Conservation (phyloP, 768 basidiomycete species). For the Sarcodon aspratus region DNA sequence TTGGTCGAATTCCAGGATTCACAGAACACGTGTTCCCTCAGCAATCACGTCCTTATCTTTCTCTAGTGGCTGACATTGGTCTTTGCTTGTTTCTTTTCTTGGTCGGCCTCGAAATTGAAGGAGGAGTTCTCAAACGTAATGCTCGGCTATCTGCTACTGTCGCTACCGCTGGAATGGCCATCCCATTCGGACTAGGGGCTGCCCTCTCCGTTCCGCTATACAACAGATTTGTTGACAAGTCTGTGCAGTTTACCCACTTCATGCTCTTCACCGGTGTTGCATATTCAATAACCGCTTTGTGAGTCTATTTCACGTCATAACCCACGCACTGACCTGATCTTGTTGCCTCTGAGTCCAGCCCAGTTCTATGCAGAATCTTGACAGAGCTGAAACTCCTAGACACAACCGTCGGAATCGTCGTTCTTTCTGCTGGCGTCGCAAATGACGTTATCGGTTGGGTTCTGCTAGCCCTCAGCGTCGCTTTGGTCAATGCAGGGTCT, state of each 20-base stretch:
- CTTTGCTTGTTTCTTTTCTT: slow-evolving; percentile 85
- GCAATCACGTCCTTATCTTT: slow-evolving; percentile 63
- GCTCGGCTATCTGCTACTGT: slow-evolving; percentile 56
- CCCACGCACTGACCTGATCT: no score
- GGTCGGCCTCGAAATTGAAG: slow-evolving; percentile 88
- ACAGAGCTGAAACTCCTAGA: slow-evolving; percentile 87
- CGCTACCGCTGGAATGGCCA: slow-evolving; percentile 69
- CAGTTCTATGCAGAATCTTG: slow-evolving; percentile 78
- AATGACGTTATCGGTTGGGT: slow-evolving; percentile 75
- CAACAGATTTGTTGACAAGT: slow-evolving; percentile 54
- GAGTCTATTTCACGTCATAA: no score
- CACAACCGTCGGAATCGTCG: slow-evolving; percentile 86
- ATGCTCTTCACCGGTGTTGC: slow-evolving; percentile 92
- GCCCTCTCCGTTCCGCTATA: slow-evolving; percentile 63
- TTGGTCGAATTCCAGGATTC: slow-evolving; percentile 84
- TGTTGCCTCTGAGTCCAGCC: slow-evolving; percentile 13
- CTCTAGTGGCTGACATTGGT: slow-evolving; percentile 83
- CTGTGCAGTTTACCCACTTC: slow-evolving; percentile 75
- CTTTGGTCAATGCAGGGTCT: slow-evolving; percentile 79
- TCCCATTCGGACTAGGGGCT: slow-evolving; percentile 56
- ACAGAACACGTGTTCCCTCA: slow-evolving; percentile 75
- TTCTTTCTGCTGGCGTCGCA: slow-evolving; percentile 86
- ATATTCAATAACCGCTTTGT: slow-evolving; percentile 76
- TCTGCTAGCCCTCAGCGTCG: slow-evolving; percentile 81
- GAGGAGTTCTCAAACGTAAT: slow-evolving; percentile 66